These are phyloP conservation scores for Amphichorda felina DNA, from an alignment of 2,329 filamentous ascomycete species.

Conservation along the genomic window DNA sequence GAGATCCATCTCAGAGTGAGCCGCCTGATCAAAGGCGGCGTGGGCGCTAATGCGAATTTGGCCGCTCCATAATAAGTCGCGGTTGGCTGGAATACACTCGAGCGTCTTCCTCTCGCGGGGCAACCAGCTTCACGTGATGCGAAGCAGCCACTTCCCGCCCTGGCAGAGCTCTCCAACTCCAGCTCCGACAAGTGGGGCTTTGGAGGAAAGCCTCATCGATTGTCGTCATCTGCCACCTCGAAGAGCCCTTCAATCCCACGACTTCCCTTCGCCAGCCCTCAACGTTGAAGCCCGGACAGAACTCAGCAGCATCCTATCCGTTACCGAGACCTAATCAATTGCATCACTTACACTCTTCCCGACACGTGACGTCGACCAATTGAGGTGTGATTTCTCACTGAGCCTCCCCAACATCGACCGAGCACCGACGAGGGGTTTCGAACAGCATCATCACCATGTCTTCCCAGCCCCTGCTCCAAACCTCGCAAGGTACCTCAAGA, in stretches of 20 bases:
- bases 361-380: neutral
- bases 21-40: too few species aligned
- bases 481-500: slow-evolving; percentile 63
- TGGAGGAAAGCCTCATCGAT: too few species aligned
- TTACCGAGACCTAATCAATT: too few species aligned
- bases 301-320: too few species aligned
- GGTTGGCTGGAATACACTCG: neutral
- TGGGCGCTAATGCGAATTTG: too few species aligned
- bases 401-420: neutral
- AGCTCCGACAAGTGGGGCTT: slow-evolving; percentile 2
- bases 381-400: neutral
- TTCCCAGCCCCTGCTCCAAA: slow-evolving; percentile 89
- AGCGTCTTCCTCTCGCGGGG: slow-evolving; percentile 1
- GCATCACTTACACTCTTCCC: too few species aligned
- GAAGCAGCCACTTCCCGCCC: slow-evolving; percentile 2
- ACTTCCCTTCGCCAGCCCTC: too few species aligned
- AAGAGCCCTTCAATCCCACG: too few species aligned
- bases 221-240: too few species aligned
- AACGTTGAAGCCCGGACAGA: too few species aligned
- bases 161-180: slow-evolving; percentile 3
- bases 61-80: too few species aligned
- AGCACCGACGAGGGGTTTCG: slow-evolving; percentile 2
- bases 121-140: slow-evolving; percentile 1
- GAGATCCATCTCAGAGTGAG: too few species aligned
- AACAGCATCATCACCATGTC: slow-evolving; percentile 56